Evolutionary conservation across 1,284 basidiomycete species (phyloP), one percentile per base, ranked within the genome.

Genomic region (Thecaphora frezii): DNA sequence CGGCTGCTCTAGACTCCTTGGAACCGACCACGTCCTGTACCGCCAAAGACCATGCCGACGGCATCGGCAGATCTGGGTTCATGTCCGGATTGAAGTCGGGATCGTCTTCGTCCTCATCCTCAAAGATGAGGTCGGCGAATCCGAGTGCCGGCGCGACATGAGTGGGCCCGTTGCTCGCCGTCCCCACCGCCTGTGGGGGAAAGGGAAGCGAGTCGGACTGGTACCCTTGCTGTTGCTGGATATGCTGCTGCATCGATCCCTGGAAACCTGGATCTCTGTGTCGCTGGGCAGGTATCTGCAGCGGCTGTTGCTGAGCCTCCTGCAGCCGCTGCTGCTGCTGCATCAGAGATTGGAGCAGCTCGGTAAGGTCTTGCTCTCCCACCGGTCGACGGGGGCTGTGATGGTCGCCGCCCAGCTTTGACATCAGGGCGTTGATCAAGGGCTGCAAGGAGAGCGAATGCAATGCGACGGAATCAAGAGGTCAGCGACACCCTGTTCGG

Each of bases 41-140:
- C 5, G 71, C 71, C 18, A 59, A 38, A 21, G 65, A 58, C 71
- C 71, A 73, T 16, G 71, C 71, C 3, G 66, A 58, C 10, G 64
- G 54, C 22, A 66, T 46, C 16, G 69, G 69, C 39, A 68, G 54
- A 23, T 66, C 54, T 7, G 64, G 59, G 23, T 66, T 66, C 22
- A 66, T 42, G 33, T 66, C 59, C 16, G 64, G 64, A 22, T 66
- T 66, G 48, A 70, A 70, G 47, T 70, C 68, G 1, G 68, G 68
- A 48, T 73, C 71, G 44, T 73, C 71, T 28, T 54, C 59, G 24
- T 73, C 71, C 41, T 73, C 71, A 7, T 72, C 70, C 26, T 73
- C 71, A 36, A 71, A 66, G 33, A 58, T 57, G 3, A 70, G 60
- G 36, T 71, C 65, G 22, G 66, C 66, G 49, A 73, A 71, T 24